A percentile compares a stretch with the other conserved stretches of the same genome.
phyloP scores from a whole-genome alignment of 345 rosid species.

The Lagerstroemia speciosa region DNA sequence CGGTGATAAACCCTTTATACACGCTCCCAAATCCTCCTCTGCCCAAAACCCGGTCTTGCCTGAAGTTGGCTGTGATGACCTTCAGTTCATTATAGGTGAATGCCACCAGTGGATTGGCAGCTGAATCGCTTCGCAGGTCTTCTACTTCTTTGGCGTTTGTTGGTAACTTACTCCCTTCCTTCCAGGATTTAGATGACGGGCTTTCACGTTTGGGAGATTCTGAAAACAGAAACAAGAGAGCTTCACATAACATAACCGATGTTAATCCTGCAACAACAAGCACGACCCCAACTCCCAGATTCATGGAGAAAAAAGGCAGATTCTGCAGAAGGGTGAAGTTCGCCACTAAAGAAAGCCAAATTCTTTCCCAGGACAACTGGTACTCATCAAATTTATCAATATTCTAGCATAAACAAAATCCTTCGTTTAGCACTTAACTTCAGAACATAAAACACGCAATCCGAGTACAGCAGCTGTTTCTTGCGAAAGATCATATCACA shows the following conservation, averaged over 20 bases:
- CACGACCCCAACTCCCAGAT: neutral
- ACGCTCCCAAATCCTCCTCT: constrained; percentile 98
- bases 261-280: neutral
- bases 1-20: constrained; percentile 68
- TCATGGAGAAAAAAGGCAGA: too few species aligned
- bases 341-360: too few species aligned
- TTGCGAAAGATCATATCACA: too few species aligned
- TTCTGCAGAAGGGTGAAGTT: too few species aligned
- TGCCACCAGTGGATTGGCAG: constrained; percentile 73
- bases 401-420: neutral
- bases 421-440: neutral
- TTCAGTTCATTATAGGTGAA: constrained; percentile 72
- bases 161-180: constrained; percentile 55
- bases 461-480: too few species aligned
- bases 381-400: neutral
- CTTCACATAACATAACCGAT: constrained; percentile 4
- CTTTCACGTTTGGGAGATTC: constrained; percentile 58
- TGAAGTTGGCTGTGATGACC: constrained; percentile 64
- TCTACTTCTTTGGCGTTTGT: constrained; percentile 95
- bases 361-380: too few species aligned
- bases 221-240: constrained; percentile 13
- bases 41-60: constrained; percentile 88
- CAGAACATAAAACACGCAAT: neutral
- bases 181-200: constrained; percentile 26
- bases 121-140: constrained; percentile 70